Base-by-base conservation (phyloP, 345 rosid genomes). In the Hibiscus tridactylites region DNA sequence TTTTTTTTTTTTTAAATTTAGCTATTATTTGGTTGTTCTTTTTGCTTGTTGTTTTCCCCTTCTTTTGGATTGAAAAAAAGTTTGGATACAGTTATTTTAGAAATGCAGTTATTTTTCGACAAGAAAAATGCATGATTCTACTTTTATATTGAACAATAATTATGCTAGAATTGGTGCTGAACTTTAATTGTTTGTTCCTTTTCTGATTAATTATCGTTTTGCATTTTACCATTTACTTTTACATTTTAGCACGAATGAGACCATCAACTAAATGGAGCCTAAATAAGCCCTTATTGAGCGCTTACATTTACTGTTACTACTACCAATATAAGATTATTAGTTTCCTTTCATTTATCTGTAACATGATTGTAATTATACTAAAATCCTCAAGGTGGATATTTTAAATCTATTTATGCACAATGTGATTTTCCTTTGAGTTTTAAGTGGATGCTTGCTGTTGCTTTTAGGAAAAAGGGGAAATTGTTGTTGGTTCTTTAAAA, bases 401-500 rank as follows among this genome's bases (percentile, higher is more conserved):
- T 58, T 21, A 58, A 39, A 19, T 24, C 66, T 42, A 12, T 9
- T 60, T 71, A 16, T 28, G 53, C 28, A 9, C 24, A 17, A 28
- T 60, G 65, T 53, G 12, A 11, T 24, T 57, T 58, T 58, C 52
- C 26, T 31, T 31, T 26, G 46, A 29, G 79, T 54, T 72, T 68
- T 11, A 57, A 42, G 72, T 65, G 60, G 67, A 49, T 21, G 9
- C 6, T 59, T 53, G 21, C 56, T n/a, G 28, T 9, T 21, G 62
- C 16, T 60, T 42, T 46, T 29, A 57, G 60, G 66, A 19, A 19
- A 4, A 17, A 19, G 15, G 9, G 60, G 64, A 42, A 67, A 15
- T 39, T 31, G 0, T 71, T n/a, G 31, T 28, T 39, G 53, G 73
- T 12, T 70, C 47, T 68, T 29, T 62, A 56, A 49, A 54, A 37